Percentiles rank a stretch among this genome's conserved stretches.
phyloP scores from a whole-genome alignment of 805 yeast species.

The Vanderwaltozyma tropicalis region DNA sequence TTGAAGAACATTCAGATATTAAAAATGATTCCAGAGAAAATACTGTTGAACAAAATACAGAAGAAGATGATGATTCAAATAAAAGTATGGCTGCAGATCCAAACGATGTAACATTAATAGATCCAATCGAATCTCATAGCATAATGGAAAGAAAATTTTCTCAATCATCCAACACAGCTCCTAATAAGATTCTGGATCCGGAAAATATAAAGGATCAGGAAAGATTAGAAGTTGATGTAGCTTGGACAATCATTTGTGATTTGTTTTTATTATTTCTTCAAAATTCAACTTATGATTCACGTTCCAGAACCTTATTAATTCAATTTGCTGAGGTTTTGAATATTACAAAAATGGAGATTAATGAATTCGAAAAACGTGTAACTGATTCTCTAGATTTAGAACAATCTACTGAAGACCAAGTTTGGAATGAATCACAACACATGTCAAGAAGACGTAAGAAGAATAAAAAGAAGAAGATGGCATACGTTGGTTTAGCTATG shows the following conservation, averaged over 20 bases:
- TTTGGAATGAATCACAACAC: slow-evolving; percentile 62
- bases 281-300: slow-evolving; percentile 79
- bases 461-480: slow-evolving; percentile 55
- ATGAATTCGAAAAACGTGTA: slow-evolving; percentile 82
- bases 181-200: slow-evolving; percentile 20
- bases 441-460: slow-evolving; percentile 62
- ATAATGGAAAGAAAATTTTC: neutral
- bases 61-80: slow-evolving; percentile 9
- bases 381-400: slow-evolving; percentile 87
- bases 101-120: slow-evolving; percentile 2
- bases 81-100: neutral
- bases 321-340: slow-evolving; percentile 54
- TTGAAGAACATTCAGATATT: neutral
- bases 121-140: slow-evolving; percentile 2
- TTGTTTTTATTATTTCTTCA: slow-evolving; percentile 68
- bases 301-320: slow-evolving; percentile 73
- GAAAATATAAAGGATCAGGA: slow-evolving; percentile 29
- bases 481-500: slow-evolving; percentile 90
- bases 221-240: slow-evolving; percentile 55
- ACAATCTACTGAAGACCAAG: slow-evolving; percentile 59
- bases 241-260: slow-evolving; percentile 94
- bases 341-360: slow-evolving; percentile 55
- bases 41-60: slow-evolving; percentile 3
- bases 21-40: slow-evolving; percentile 1
- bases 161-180: neutral